Conservation (phyloP, 139 green algal species). For the Auxenochlorella pyrenoidosa region DNA sequence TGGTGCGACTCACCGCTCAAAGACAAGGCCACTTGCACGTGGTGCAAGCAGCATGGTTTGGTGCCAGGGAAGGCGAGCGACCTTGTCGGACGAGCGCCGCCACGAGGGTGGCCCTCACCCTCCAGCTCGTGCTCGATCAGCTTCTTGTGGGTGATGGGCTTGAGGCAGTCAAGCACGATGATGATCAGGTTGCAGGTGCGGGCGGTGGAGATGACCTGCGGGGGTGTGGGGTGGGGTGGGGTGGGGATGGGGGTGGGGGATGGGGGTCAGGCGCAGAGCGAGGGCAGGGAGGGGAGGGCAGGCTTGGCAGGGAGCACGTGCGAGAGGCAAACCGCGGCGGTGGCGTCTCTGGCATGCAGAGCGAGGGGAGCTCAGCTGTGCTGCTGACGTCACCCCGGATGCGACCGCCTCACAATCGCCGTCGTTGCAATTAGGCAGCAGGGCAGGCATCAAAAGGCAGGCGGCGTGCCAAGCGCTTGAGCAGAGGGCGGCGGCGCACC, state of each 20-base stretch:
- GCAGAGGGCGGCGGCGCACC: not conserved
- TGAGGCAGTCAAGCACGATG: slow-evolving; percentile 98
- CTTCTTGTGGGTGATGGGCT: slow-evolving; percentile 97
- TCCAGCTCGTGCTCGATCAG: slow-evolving; percentile 95
- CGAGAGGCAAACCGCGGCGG: not conserved
- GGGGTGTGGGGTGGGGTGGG: slow-evolving; percentile 18
- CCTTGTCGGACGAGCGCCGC: too few relatives aligned
- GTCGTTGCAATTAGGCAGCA: too few relatives aligned
- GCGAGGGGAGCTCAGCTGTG: not conserved
- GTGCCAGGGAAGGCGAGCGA: too few relatives aligned
- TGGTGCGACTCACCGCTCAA: too few relatives aligned
- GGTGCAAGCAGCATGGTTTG: too few relatives aligned
- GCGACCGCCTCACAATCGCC: too few relatives aligned
- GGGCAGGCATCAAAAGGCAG: too few relatives aligned
- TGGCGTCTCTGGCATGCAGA: not conserved
- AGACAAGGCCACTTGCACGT: too few relatives aligned
- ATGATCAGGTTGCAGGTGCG: slow-evolving; percentile 98
- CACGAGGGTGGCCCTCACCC: not conserved
- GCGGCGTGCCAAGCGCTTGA: too few relatives aligned
- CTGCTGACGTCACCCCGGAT: too few relatives aligned
- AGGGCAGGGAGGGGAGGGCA: not conserved
- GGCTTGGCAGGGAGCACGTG: too few relatives aligned
- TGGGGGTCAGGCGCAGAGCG: too few relatives aligned
- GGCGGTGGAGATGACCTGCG: slow-evolving; percentile 95
- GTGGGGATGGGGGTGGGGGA: not conserved